Conservation (phyloP, 495 filamentous ascomycete genomes). For the Daldinia childiae region DNA sequence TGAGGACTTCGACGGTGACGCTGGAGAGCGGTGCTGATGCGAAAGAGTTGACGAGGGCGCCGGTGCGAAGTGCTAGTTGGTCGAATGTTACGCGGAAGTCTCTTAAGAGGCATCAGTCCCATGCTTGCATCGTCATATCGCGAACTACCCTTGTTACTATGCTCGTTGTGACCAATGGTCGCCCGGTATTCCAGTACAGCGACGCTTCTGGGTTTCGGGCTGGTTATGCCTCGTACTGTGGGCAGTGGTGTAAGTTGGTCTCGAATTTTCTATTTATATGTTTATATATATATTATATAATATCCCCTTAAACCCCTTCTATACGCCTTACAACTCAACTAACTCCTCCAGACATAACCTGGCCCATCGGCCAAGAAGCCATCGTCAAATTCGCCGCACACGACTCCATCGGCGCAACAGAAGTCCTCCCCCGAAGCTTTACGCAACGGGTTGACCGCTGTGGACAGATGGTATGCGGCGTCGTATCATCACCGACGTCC, state of each 20-base stretch:
- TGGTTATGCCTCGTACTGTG: slow-evolving; percentile 49
- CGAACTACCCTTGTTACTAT: slow-evolving; percentile 50
- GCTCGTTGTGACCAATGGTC: slow-evolving; percentile 43
- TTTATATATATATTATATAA: neutral
- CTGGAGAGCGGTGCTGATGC: neutral
- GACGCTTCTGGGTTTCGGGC: slow-evolving; percentile 49
- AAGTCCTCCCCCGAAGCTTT: slow-evolving; percentile 46
- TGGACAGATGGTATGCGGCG: slow-evolving; percentile 47
- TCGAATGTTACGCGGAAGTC: slow-evolving; percentile 14
- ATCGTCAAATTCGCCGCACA: slow-evolving; percentile 47
- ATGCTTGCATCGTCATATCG: slow-evolving; percentile 45
- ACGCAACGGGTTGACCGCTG: slow-evolving; percentile 47
- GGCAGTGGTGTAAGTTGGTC: slow-evolving; percentile 43
- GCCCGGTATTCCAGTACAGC: slow-evolving; percentile 47
- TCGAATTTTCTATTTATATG: neutral
- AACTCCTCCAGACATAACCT: slow-evolving; percentile 41
- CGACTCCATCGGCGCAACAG: slow-evolving; percentile 46
- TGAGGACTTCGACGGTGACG: neutral
- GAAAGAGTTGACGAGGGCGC: neutral
- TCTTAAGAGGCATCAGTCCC: slow-evolving; percentile 32
- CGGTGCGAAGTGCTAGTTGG: slow-evolving; percentile 25
- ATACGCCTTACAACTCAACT: neutral
- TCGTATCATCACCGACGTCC: slow-evolving; percentile 33
- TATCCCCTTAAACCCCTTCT: neutral
- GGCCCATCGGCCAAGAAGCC: slow-evolving; percentile 50